These are phyloP conservation scores for Lactifluus echinatus DNA, from an alignment of 768 basidiomycete species.

Conservation along the genomic window DNA sequence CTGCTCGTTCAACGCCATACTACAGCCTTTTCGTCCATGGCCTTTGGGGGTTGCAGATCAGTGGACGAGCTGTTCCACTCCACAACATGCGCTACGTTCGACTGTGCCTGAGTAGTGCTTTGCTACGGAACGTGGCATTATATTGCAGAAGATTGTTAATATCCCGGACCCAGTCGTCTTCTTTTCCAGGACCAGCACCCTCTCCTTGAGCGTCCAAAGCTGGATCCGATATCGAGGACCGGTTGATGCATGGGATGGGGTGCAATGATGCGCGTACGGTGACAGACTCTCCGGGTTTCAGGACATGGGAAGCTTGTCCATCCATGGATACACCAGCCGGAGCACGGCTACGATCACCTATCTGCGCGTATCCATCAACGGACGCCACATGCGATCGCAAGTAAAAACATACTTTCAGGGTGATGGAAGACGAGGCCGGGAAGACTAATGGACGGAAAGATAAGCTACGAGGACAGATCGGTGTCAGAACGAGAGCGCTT, in stretches of 20 bases:
- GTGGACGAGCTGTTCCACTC: neutral
- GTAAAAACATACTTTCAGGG: constrained; percentile 48
- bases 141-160: constrained; percentile 93
- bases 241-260: constrained; percentile 89
- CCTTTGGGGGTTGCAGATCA: neutral
- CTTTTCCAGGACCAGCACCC: constrained; percentile 70
- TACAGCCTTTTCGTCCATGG: neutral
- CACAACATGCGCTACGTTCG: constrained; percentile 37
- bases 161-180: constrained; percentile 94
- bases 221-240: constrained; percentile 62
- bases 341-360: constrained; percentile 76
- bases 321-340: constrained; percentile 91
- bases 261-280: constrained; percentile 77
- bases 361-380: constrained; percentile 35
- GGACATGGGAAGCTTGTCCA: constrained; percentile 73
- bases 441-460: constrained; percentile 90
- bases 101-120: constrained; percentile 70
- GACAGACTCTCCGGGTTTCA: constrained; percentile 80
- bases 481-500: constrained; percentile 83
- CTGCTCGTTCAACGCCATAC: neutral
- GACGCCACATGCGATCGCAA: neutral
- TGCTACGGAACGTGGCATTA: constrained; percentile 89
- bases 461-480: constrained; percentile 90
- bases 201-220: constrained; percentile 38
- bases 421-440: constrained; percentile 70